Evolutionary conservation across 176 grass and related monocot genomes (phyloP).

Genomic region (Poa pratensis): DNA sequence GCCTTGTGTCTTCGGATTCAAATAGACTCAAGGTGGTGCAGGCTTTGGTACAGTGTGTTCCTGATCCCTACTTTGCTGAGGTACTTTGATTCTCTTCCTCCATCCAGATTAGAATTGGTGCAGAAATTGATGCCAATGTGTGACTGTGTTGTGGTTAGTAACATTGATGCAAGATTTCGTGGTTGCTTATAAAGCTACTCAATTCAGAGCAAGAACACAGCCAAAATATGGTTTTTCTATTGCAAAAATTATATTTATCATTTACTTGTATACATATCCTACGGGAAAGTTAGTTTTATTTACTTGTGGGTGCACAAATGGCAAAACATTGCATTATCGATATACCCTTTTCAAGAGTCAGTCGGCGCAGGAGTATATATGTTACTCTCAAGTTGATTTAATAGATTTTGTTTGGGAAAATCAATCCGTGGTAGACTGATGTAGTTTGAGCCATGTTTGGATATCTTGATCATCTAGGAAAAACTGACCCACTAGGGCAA

Average conservation of each 20-base stretch:
- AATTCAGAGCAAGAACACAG: background rate
- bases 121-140: background rate
- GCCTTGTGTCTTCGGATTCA: background rate
- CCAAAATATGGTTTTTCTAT: background rate
- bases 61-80: background rate
- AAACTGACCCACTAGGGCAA: background rate
- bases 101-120: background rate
- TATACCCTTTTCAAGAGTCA: background rate
- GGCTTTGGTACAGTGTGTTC: constrained; percentile 10
- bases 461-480: background rate
- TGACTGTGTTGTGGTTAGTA: background rate
- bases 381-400: constrained; percentile 3
- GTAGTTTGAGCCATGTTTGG: constrained; percentile 10
- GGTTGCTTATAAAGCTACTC: constrained; percentile 1
- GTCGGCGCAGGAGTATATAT: background rate
- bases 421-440: background rate
- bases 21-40: constrained; percentile 27
- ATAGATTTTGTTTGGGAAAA: background rate
- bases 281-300: background rate
- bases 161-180: background rate
- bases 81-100: constrained; percentile 15
- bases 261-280: background rate
- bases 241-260: background rate
- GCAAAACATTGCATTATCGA: background rate
- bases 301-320: constrained; percentile 7